phyloP scores from a whole-genome alignment of 768 basidiomycete species.

The Cystofilobasidium capitatum region DNA sequence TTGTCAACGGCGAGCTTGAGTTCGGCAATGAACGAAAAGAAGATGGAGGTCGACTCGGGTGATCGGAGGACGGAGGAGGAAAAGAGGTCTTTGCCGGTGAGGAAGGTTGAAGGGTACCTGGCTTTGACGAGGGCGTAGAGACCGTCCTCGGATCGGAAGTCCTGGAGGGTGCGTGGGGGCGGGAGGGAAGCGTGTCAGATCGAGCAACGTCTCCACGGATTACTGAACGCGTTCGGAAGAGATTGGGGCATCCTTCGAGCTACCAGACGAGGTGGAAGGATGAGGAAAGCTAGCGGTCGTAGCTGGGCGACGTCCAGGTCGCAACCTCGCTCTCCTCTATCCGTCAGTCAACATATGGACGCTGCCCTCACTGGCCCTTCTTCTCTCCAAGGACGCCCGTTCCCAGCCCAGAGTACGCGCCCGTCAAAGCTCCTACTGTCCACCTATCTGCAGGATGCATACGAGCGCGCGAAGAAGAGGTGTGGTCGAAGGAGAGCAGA shows the following conservation, averaged over 20 bases:
- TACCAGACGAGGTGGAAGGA: too few species aligned
- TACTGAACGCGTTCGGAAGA: too few species aligned
- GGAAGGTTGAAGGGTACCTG: slow-evolving; percentile 65
- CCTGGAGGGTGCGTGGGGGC: slow-evolving; percentile 45
- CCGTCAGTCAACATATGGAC: too few species aligned
- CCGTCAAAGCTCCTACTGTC: too few species aligned
- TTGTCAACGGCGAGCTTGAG: slow-evolving; percentile 61
- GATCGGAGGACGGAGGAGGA: slow-evolving; percentile 85
- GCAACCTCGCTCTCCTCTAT: too few species aligned
- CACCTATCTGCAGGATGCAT: not conserved
- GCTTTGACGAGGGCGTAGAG: slow-evolving; percentile 83
- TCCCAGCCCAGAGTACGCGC: too few species aligned
- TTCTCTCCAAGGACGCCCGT: too few species aligned
- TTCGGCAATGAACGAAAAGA: slow-evolving; percentile 89
- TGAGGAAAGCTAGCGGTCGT: too few species aligned
- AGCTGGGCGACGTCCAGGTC: too few species aligned
- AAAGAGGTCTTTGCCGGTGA: slow-evolving; percentile 91
- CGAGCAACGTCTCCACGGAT: not conserved
- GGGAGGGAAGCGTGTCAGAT: not conserved
- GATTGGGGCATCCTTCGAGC: too few species aligned
- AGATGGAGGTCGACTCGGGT: slow-evolving; percentile 70
- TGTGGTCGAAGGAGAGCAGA: not conserved
- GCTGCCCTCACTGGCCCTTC: too few species aligned
- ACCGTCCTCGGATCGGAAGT: slow-evolving; percentile 90
- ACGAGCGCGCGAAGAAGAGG: not conserved